phyloP scores from a whole-genome alignment of 257 asterid genomes.

The Euphrasia confusa region DNA sequence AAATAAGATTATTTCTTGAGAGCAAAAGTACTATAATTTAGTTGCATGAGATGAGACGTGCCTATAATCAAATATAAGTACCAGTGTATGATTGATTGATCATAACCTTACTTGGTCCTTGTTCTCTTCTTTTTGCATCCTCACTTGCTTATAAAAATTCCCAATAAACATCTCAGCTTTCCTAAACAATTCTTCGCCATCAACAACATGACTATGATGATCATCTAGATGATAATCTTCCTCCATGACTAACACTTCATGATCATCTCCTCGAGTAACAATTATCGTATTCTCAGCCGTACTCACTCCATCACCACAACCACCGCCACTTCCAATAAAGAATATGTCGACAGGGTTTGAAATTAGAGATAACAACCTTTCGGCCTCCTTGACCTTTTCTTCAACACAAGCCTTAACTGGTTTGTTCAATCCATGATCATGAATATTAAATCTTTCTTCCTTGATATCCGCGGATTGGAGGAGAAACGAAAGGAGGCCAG shows the following conservation, averaged over 20 bases:
- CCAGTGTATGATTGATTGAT: too few relatives aligned
- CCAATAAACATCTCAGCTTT: slow-evolving; percentile 58
- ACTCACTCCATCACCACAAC: slow-evolving; percentile 13
- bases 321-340: slow-evolving; percentile 33
- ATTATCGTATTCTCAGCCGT: background rate
- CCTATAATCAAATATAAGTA: background rate
- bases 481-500: slow-evolving; percentile 48
- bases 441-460: slow-evolving; percentile 9
- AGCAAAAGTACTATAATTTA: too few relatives aligned
- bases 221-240: too few relatives aligned
- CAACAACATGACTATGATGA: slow-evolving; percentile 15
- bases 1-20: too few relatives aligned
- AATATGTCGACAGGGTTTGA: slow-evolving; percentile 33
- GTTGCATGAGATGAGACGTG: too few relatives aligned
- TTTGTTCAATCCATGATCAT: background rate
- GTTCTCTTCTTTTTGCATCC: slow-evolving; percentile 56
- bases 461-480: slow-evolving; percentile 16
- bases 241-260: slow-evolving; percentile 5
- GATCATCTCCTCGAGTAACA: background rate
- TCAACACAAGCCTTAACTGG: background rate
- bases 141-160: slow-evolving; percentile 47
- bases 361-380: too few relatives aligned
- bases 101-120: slow-evolving; percentile 31
- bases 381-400: background rate
- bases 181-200: slow-evolving; percentile 39